phyloP scores from a whole-genome alignment of 2,329 filamentous ascomycete species.

The Sporothrix phasma region DNA sequence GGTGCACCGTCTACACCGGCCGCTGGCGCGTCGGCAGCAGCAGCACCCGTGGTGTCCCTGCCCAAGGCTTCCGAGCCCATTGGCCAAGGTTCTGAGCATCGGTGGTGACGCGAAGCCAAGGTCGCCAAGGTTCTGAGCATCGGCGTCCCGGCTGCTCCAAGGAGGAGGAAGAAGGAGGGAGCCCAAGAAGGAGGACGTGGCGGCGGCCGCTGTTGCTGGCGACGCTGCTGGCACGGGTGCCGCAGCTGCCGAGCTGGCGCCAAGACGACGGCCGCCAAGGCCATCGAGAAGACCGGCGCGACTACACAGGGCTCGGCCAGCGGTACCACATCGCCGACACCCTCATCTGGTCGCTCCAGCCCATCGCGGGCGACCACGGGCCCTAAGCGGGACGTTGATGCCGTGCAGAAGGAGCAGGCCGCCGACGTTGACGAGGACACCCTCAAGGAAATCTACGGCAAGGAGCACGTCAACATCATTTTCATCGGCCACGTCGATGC shows the following conservation, averaged over 20 bases:
- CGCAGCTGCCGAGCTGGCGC: constrained; percentile 51
- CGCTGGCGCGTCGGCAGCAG: constrained; percentile 33
- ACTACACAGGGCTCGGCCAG: constrained; percentile 40
- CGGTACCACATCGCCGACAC: constrained; percentile 70
- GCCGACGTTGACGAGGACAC: constrained; percentile 63
- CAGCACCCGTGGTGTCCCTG: constrained; percentile 26
- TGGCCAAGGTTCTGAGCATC: constrained; percentile 57
- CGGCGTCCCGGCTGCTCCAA: constrained; percentile 32
- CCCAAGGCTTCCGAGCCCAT: constrained; percentile 45
- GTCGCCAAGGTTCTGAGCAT: constrained; percentile 69
- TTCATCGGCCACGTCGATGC: constrained; percentile 96
- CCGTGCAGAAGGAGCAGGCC: constrained; percentile 72
- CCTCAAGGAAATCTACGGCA: constrained; percentile 91
- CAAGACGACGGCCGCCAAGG: constrained; percentile 79
- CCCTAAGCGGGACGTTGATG: constrained; percentile 63
- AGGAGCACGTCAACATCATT: constrained; percentile 87
- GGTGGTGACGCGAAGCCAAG: constrained; percentile 43
- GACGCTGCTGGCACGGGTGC: constrained; percentile 26
- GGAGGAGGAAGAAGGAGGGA: constrained; percentile 33
- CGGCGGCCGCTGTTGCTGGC: constrained; percentile 12
- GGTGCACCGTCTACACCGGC: constrained; percentile 27
- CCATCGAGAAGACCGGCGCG: constrained; percentile 86
- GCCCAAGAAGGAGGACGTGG: constrained; percentile 7
- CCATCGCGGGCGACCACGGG: constrained; percentile 46
- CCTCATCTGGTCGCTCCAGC: constrained; percentile 75